These are phyloP conservation scores for Piloderma croceum DNA, from an alignment of 768 basidiomycete species.

Conservation along the genomic window DNA sequence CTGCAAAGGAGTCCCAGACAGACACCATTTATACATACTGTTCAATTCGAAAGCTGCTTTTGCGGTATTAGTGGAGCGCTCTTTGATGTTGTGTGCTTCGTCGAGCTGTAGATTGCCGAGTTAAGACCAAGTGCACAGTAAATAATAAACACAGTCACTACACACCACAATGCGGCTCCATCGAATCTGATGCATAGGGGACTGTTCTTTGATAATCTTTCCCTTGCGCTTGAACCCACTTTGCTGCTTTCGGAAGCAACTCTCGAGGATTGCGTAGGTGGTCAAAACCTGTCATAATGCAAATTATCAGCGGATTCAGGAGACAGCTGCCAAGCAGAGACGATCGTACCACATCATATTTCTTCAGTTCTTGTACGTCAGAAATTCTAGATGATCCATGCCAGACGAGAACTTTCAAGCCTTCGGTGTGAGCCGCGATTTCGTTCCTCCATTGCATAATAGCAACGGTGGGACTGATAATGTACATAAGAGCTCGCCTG, in stretches of 20 bases:
- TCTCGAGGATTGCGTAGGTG: slow-evolving; percentile 85
- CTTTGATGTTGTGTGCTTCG: slow-evolving; percentile 98
- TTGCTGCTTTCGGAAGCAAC: slow-evolving; percentile 88
- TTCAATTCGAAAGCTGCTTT: slow-evolving; percentile 92
- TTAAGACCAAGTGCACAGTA: slow-evolving; percentile 1
- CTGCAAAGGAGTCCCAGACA: slow-evolving; percentile 94
- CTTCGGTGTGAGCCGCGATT: slow-evolving; percentile 78
- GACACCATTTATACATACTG: slow-evolving; percentile 84
- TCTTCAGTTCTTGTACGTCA: slow-evolving; percentile 61
- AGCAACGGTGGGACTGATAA: slow-evolving; percentile 42
- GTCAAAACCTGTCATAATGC: slow-evolving; percentile 58
- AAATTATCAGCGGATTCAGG: neutral
- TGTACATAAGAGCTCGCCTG: neutral
- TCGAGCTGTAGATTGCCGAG: slow-evolving; percentile 52
- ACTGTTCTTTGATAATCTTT: slow-evolving; percentile 79
- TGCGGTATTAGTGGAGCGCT: slow-evolving; percentile 89
- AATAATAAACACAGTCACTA: slow-evolving; percentile 11
- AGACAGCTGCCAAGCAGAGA: neutral
- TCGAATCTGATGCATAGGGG: slow-evolving; percentile 73
- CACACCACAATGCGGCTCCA: slow-evolving; percentile 80
- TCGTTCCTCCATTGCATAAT: slow-evolving; percentile 89
- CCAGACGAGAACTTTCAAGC: slow-evolving; percentile 87
- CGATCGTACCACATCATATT: slow-evolving; percentile 73
- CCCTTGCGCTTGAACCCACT: slow-evolving; percentile 88
- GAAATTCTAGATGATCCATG: slow-evolving; percentile 75